A percentile compares a stretch with the other conserved stretches of the same genome.
Evolutionary conservation across 768 basidiomycete genomes (phyloP).

Genomic region (Tricholoma bakamatsutake): DNA sequence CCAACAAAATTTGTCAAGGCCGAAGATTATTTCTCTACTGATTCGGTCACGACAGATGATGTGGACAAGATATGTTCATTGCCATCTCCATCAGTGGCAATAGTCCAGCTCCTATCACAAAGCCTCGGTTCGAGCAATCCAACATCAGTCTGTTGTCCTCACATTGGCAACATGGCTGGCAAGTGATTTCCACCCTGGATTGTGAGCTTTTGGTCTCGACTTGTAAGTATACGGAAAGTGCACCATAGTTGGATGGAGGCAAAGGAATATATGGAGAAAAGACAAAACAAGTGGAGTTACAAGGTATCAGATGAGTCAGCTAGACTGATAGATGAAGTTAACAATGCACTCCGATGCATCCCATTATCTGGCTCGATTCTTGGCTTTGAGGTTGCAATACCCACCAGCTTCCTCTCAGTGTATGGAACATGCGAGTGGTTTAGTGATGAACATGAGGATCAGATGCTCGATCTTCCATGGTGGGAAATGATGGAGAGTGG

Average conservation of each 20-base stretch:
- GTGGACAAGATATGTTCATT: not conserved
- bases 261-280: not conserved
- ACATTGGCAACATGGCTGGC: not conserved
- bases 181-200: not conserved
- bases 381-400: no score
- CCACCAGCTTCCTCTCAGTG: conserved; percentile 3
- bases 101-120: not conserved
- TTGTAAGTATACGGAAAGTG: not conserved
- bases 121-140: not conserved
- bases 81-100: not conserved
- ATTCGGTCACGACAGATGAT: not conserved
- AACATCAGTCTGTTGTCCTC: no score
- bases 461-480: no score
- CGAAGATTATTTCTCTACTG: not conserved
- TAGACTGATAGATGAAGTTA: not conserved
- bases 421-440: conserved; percentile 17
- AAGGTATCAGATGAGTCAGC: not conserved
- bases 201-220: not conserved
- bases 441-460: conserved; percentile 7
- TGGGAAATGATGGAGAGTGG: no score
- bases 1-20: not conserved
- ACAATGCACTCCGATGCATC: conserved; percentile 1
- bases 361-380: conserved; percentile 7
- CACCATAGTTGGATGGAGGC: not conserved
- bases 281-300: not conserved